Conservation (phyloP, 805 yeast genomes). For the Nakazawaea laoshanensis region DNA sequence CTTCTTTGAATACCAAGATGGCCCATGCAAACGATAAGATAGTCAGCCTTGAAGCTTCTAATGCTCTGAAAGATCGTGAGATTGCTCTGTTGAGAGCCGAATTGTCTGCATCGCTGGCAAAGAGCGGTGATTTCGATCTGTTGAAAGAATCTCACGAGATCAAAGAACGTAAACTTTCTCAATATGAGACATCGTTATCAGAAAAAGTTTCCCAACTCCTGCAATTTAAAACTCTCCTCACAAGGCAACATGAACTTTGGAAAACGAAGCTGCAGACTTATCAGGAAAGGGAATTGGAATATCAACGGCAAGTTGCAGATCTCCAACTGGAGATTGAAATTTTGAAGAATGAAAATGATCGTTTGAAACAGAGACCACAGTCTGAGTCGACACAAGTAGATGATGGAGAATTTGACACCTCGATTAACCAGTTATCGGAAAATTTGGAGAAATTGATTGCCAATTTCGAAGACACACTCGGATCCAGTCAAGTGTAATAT, state of each 20-base stretch:
- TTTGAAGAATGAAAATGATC: too few species aligned
- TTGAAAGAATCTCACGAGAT: too few species aligned
- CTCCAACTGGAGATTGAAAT: not conserved
- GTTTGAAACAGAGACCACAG: not conserved
- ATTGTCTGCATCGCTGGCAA: too few species aligned
- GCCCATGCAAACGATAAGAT: constrained; percentile 7
- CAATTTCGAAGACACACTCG: not conserved
- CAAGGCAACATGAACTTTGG: too few species aligned
- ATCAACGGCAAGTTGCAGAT: too few species aligned
- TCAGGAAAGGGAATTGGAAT: too few species aligned
- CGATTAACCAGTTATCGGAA: constrained; percentile 9
- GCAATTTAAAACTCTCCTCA: too few species aligned
- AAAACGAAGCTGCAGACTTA: too few species aligned
- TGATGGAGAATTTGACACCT: constrained; percentile 8
- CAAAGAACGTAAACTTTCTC: too few species aligned
- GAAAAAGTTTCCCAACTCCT: too few species aligned
- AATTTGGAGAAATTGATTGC: constrained; percentile 7
- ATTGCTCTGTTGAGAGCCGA: not conserved
- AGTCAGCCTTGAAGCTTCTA: constrained; percentile 3
- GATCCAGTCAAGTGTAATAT: not conserved
- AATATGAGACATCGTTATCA: too few species aligned
- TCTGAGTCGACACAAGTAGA: not conserved
- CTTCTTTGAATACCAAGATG: constrained; percentile 9
- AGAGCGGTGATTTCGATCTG: too few species aligned
- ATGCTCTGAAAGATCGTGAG: not conserved